phyloP scores from a whole-genome alignment of 1,284 basidiomycete genomes.

The Peniophora sp. region DNA sequence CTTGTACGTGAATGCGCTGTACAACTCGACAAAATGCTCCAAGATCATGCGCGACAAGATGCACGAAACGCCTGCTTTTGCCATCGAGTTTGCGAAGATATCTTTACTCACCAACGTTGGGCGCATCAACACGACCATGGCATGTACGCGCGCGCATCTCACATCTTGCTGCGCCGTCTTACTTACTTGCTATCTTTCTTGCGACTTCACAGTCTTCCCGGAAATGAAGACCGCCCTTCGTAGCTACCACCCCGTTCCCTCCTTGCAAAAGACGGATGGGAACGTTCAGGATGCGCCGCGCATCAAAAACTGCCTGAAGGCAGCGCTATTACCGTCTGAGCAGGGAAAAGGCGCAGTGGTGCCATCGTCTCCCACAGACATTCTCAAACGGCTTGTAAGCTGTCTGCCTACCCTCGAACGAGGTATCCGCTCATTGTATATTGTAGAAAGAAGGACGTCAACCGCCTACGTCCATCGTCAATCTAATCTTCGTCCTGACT shows the following conservation, averaged over 20 bases:
- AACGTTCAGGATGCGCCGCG: conserved; percentile 68
- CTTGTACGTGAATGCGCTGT: conserved; percentile 76
- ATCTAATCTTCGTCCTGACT: conserved; percentile 70
- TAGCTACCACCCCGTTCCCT: conserved; percentile 66
- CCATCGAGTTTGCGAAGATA: conserved; percentile 77
- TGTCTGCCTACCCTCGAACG: neutral
- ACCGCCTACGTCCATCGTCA: conserved; percentile 75
- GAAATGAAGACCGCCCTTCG: conserved; percentile 67
- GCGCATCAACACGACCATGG: conserved; percentile 92
- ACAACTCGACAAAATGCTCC: conserved; percentile 77
- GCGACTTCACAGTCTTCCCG: conserved; percentile 35
- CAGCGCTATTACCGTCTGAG: conserved; percentile 70
- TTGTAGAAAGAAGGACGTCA: conserved; percentile 45
- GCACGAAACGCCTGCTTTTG: conserved; percentile 71
- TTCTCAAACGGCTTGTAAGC: conserved; percentile 55
- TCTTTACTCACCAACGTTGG: conserved; percentile 86
- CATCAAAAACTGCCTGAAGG: conserved; percentile 70
- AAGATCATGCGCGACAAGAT: conserved; percentile 85
- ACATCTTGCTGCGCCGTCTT: conserved; percentile 8
- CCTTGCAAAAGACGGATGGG: conserved; percentile 54
- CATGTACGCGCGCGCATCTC: conserved; percentile 49
- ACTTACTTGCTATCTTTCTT: conserved; percentile 5
- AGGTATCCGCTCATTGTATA: conserved; percentile 1
- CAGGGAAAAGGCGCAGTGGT: conserved; percentile 40
- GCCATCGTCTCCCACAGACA: conserved; percentile 64